Conservation (phyloP, 73 alveolate species). For the Paramecium primaurelia region DNA sequence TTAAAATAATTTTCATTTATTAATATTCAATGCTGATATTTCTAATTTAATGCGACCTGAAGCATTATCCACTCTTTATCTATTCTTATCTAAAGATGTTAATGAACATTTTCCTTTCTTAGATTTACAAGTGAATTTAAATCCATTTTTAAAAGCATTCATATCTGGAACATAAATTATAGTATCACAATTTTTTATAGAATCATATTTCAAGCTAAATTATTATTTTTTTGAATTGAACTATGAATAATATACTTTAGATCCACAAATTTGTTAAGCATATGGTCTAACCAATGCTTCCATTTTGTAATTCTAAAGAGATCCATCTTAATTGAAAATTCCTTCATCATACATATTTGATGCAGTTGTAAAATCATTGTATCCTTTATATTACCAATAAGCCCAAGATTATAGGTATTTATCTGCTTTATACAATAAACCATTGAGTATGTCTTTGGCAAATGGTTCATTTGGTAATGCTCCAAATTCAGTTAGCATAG, state of each 20-base stretch:
- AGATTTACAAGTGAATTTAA: neutral
- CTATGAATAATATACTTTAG: neutral
- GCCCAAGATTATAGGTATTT: slow-evolving; percentile 72
- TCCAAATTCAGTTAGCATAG: slow-evolving; percentile 76
- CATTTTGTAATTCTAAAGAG: slow-evolving; percentile 66
- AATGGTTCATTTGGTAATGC: slow-evolving; percentile 71
- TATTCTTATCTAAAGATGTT: neutral
- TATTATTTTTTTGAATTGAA: neutral
- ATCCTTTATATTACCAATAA: slow-evolving; percentile 81
- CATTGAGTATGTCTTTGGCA: slow-evolving; percentile 67
- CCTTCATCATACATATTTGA: slow-evolving; percentile 74
- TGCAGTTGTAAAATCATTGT: slow-evolving; percentile 77
- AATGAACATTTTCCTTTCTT: neutral
- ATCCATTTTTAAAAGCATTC: neutral
- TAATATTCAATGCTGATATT: neutral
- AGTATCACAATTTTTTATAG: neutral
- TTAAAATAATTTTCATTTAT: neutral
- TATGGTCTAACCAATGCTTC: slow-evolving; percentile 68
- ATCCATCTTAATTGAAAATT: slow-evolving; percentile 70
- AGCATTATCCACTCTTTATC: neutral
- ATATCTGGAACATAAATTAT: neutral
- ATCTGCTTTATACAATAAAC: slow-evolving; percentile 66
- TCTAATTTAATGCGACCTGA: neutral
- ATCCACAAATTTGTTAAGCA: slow-evolving; percentile 69
- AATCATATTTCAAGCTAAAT: neutral